phyloP scores from a whole-genome alignment of 2,329 filamentous ascomycete species.

The Phialocephala sp. region DNA sequence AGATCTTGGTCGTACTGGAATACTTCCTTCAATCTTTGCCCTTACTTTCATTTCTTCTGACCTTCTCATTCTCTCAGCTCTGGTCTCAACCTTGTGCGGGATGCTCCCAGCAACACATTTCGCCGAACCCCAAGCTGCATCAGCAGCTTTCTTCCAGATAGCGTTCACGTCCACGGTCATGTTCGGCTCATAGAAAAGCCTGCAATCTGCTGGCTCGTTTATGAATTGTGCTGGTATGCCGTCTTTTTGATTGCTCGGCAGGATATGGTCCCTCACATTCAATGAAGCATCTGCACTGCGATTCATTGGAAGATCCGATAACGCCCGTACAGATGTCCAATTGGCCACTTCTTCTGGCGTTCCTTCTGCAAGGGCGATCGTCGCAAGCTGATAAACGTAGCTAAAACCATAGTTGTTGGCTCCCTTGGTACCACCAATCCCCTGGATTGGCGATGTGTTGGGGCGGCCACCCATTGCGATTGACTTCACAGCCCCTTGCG shows the following conservation, averaged over 20 bases:
- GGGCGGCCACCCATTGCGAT: constrained; percentile 65
- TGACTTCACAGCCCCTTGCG: constrained; percentile 56
- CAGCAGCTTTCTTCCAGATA: constrained; percentile 55
- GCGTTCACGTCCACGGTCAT: constrained; percentile 55
- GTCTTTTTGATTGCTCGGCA: constrained; percentile 40
- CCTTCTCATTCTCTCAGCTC: constrained; percentile 23
- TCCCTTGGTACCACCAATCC: constrained; percentile 68
- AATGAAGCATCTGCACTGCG: constrained; percentile 44
- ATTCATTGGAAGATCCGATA: constrained; percentile 26
- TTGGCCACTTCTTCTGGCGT: constrained; percentile 24
- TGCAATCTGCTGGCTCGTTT: constrained; percentile 65
- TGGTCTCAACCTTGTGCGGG: constrained; percentile 20
- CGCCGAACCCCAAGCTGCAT: constrained; percentile 48
- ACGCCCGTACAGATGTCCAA: constrained; percentile 22
- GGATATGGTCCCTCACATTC: constrained; percentile 49
- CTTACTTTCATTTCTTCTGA: constrained; percentile 27
- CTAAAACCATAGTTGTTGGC: constrained; percentile 42
- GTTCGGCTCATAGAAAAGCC: constrained; percentile 61
- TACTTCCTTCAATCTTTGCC: constrained; percentile 18
- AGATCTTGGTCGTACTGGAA: constrained; percentile 10
- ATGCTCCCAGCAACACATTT: constrained; percentile 41
- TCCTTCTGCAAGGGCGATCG: constrained; percentile 21
- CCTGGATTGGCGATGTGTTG: constrained; percentile 59
- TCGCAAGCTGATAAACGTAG: constrained; percentile 27
- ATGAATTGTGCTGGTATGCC: constrained; percentile 61